A percentile compares a stretch with the other conserved stretches of the same genome.
Conservation (phyloP, 1,284 basidiomycete species). For the Pseudozyma thailandica region DNA sequence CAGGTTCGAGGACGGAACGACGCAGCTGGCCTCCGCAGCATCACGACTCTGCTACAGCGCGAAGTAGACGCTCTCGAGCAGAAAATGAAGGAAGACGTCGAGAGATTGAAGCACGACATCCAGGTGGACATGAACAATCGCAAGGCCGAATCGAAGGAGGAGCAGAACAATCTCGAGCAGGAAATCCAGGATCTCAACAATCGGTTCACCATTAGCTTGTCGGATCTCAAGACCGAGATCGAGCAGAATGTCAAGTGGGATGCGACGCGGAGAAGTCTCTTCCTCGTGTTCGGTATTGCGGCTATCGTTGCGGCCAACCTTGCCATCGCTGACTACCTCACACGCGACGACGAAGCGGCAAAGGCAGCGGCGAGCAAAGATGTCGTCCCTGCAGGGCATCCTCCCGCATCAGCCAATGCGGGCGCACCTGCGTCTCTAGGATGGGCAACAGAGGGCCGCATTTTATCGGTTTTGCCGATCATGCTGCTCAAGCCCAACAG, state of each 20-base stretch:
- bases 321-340: slow-evolving; percentile 64
- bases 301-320: slow-evolving; percentile 64
- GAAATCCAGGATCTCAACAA: slow-evolving; percentile 79
- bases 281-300: slow-evolving; percentile 65
- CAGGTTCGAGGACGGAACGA: slow-evolving; percentile 86
- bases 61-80: slow-evolving; percentile 88
- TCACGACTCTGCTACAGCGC: slow-evolving; percentile 80
- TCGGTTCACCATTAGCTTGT: slow-evolving; percentile 67
- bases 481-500: slow-evolving; percentile 26
- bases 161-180: slow-evolving; percentile 87
- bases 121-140: slow-evolving; percentile 95
- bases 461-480: slow-evolving; percentile 38
- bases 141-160: slow-evolving; percentile 90
- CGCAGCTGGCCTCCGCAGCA: slow-evolving; percentile 79
- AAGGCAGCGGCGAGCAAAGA: slow-evolving; percentile 39
- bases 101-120: slow-evolving; percentile 89
- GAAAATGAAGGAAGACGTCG: slow-evolving; percentile 93
- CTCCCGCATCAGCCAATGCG: slow-evolving; percentile 36
- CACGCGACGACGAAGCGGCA: slow-evolving; percentile 51
- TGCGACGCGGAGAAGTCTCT: slow-evolving; percentile 62
- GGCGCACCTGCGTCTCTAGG: slow-evolving; percentile 36
- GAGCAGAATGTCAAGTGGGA: slow-evolving; percentile 68
- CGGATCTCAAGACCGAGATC: slow-evolving; percentile 66
- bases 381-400: slow-evolving; percentile 30
- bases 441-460: slow-evolving; percentile 49